These are phyloP conservation scores for Penicillium sp. DNA, from an alignment of 2,329 filamentous ascomycete genomes.

Conservation along the genomic window DNA sequence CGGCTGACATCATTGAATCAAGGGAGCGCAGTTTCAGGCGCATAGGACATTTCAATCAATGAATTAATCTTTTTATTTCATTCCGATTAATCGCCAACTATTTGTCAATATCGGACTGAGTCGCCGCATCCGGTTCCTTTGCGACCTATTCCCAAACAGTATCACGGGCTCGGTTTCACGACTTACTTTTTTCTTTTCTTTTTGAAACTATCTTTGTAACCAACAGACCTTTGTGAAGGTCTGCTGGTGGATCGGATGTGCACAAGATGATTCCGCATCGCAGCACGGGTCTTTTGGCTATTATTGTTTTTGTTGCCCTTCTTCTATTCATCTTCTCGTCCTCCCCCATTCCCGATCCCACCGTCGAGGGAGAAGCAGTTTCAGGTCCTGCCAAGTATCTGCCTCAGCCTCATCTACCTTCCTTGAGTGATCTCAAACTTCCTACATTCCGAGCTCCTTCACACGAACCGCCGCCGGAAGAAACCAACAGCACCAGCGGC, in stretches of 20 bases:
- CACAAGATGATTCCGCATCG: slow-evolving; percentile 42
- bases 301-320: slow-evolving; percentile 44
- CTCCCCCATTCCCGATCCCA: slow-evolving; percentile 33
- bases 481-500: slow-evolving; percentile 75
- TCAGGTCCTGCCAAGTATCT: slow-evolving; percentile 33
- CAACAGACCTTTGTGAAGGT: slow-evolving; percentile 3
- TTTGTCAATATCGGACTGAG: slow-evolving; percentile 7
- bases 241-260: slow-evolving; percentile 2
- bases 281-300: slow-evolving; percentile 42
- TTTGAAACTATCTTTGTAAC: background rate
- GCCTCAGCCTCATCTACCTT: slow-evolving; percentile 41
- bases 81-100: background rate
- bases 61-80: background rate
- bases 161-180: slow-evolving; percentile 5
- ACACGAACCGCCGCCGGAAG: slow-evolving; percentile 69
- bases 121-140: slow-evolving; percentile 16
- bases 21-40: background rate
- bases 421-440: slow-evolving; percentile 53
- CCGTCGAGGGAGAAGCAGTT: slow-evolving; percentile 20
- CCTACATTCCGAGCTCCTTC: slow-evolving; percentile 69
- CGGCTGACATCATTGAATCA: slow-evolving; percentile 14
- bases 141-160: slow-evolving; percentile 8
- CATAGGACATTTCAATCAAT: background rate
- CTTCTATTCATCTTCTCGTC: slow-evolving; percentile 47
- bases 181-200: background rate